Conservation (phyloP, 116 monocot species). For the Posidonia oceanica region DNA sequence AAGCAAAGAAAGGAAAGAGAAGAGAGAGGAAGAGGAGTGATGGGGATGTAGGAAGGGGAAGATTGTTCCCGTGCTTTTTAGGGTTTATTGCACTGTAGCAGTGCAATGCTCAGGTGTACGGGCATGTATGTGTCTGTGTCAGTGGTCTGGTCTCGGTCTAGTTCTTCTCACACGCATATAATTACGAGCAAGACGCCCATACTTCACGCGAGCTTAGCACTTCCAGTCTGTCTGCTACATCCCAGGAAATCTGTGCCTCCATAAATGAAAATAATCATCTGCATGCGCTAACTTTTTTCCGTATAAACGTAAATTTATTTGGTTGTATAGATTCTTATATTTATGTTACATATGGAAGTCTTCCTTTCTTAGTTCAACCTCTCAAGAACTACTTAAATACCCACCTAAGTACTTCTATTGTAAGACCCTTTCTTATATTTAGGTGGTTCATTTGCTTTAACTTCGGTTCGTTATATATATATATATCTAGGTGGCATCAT, state of each 20-base stretch:
- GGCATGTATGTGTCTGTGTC: not conserved
- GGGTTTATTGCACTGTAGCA: conserved; percentile 3
- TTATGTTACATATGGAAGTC: not conserved
- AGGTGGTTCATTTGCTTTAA: too few species aligned
- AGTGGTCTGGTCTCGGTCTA: not conserved
- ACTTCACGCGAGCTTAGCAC: conserved; percentile 7
- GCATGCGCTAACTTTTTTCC: too few species aligned
- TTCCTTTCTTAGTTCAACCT: not conserved
- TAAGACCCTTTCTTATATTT: too few species aligned
- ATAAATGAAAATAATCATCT: not conserved
- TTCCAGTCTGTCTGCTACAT: not conserved
- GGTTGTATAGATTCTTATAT: not conserved
- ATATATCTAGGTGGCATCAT: too few species aligned
- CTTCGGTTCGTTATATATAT: too few species aligned
- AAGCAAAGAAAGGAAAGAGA: not conserved
- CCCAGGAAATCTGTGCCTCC: not conserved
- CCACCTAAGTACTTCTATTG: too few species aligned
- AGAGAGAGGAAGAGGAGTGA: not conserved
- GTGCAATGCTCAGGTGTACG: conserved; percentile 8
- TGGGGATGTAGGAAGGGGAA: not conserved
- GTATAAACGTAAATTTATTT: not conserved
- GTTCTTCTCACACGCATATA: not conserved
- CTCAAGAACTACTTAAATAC: too few species aligned
- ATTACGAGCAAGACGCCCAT: conserved; percentile 1
- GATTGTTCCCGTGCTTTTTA: not conserved